These are phyloP conservation scores for Cyberlindnera americana DNA, from an alignment of 805 yeast species.

Conservation along the genomic window DNA sequence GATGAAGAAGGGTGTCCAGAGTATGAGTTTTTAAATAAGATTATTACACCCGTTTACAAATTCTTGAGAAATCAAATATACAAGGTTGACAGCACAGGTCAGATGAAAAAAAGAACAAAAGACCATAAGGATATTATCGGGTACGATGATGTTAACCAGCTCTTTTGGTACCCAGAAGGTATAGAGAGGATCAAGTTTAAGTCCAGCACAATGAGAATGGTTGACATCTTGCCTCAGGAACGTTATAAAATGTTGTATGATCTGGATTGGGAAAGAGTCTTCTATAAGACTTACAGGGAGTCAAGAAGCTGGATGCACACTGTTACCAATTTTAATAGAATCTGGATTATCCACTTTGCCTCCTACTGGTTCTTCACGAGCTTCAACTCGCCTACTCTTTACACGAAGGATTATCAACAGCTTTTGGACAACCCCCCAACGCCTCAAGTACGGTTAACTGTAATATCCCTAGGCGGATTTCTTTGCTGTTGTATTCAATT, in stretches of 20 bases:
- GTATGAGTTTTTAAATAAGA: conserved; percentile 53
- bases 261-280: conserved; percentile 63
- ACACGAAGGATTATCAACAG: conserved; percentile 55
- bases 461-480: conserved; percentile 66
- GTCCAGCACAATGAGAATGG: conserved; percentile 38
- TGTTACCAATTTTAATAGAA: conserved; percentile 68
- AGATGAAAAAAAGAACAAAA: conserved; percentile 43
- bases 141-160: conserved; percentile 85
- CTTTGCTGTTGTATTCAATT: conserved; percentile 57
- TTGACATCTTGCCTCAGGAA: conserved; percentile 48
- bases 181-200: conserved; percentile 52
- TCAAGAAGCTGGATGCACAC: conserved; percentile 75
- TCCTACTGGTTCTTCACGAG: conserved; percentile 78
- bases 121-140: conserved; percentile 76
- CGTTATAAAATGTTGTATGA: conserved; percentile 51
- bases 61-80: conserved; percentile 56
- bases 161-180: conserved; percentile 81
- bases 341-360: conserved; percentile 74
- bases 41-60: conserved; percentile 68
- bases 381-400: conserved; percentile 66
- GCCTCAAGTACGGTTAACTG: conserved; percentile 49
- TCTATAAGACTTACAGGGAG: conserved; percentile 73
- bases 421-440: conserved; percentile 59
- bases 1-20: conserved; percentile 32
- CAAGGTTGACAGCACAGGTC: conserved; percentile 42